phyloP scores from a whole-genome alignment of 2,329 filamentous ascomycete genomes.

The Sporothrix inflata region DNA sequence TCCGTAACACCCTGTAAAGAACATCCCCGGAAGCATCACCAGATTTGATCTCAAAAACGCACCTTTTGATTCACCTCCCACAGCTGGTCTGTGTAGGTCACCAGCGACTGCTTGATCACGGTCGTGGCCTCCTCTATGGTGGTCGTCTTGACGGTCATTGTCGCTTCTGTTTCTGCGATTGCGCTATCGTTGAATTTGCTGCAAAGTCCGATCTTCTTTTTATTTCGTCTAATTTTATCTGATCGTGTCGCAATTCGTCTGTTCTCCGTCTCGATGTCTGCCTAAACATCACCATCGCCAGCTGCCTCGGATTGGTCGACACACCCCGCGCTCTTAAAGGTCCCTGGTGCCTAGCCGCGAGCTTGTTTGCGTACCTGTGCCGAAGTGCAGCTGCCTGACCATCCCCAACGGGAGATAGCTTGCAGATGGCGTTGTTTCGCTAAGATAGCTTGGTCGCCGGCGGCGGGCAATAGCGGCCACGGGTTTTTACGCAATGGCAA shows the following conservation, averaged over 20 bases:
- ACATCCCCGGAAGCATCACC: not conserved
- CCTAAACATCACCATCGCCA: not conserved
- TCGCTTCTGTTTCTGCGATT: not conserved
- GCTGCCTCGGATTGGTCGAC: conserved; percentile 11
- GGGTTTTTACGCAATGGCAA: not conserved
- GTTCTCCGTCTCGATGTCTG: not conserved
- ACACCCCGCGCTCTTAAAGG: conserved; percentile 7
- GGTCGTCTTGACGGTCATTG: conserved; percentile 15
- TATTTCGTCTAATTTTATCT: not conserved
- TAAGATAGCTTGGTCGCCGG: conserved; percentile 27
- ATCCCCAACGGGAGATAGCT: conserved; percentile 25
- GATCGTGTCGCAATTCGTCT: not conserved
- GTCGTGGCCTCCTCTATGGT: not conserved
- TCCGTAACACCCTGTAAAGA: not conserved
- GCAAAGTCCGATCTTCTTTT: not conserved
- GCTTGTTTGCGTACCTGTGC: conserved; percentile 8
- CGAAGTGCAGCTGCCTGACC: conserved; percentile 5
- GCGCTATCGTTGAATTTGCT: not conserved
- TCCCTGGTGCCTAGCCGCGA: not conserved
- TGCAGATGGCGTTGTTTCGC: conserved; percentile 16
- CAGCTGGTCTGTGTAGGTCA: conserved; percentile 15
- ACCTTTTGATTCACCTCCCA: conserved; percentile 30
- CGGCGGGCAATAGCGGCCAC: conserved; percentile 3
- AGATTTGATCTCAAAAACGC: not conserved
- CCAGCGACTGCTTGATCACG: conserved; percentile 22